Base-by-base conservation (phyloP, 2,329 filamentous ascomycete genomes). In the Ophioceras dolichostomum region DNA sequence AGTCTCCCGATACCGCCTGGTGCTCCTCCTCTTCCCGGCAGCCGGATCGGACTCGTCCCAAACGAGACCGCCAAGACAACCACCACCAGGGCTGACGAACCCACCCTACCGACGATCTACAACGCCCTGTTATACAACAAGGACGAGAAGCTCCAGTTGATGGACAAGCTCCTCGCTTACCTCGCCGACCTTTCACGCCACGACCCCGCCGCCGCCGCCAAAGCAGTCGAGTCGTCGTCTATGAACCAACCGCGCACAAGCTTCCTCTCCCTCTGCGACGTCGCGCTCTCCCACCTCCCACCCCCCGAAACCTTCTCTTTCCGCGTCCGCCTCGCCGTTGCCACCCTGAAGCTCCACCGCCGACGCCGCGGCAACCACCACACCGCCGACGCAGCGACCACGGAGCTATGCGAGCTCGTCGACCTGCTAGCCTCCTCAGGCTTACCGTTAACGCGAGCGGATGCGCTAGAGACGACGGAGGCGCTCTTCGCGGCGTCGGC, bases 341-440 rank as follows among this genome's bases (percentile, higher is more conserved):
- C 51, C 43, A 16, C 50, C 45, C 8, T 49, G 47, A 14, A 38
- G 46, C 7, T 37, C 47, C 8, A 40, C n/a, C n/a, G 42, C 10
- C 36, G 42, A 6, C 16, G 16, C 5, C n/a, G n/a, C n/a, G n/a
- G n/a, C n/a, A n/a, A n/a, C n/a, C n/a, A n/a, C n/a, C n/a, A n/a
- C n/a, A n/a, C n/a, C n/a, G n/a, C n/a, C n/a, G n/a, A 26, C 22
- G 22, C 22, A 26, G 31, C 31, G 12, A 24, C 49, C 26, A 37
- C 34, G 7, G 39, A 49, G 9, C 32, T 52, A 16, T 40, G 41
- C 22, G 45, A 47, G 26, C 51, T 57, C 2, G 46, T 68, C 5
- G 43, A 51, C 12, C 57, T 68, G 32, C 50, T 70, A 37, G 58
- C 59, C 34, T 39, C 60, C 3, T 47, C 52, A 4, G 63, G 60